Evolutionary conservation across 306 rosid species (phyloP), one percentile per base, ranked within the genome.

Genomic region (Nissolia schottii): DNA sequence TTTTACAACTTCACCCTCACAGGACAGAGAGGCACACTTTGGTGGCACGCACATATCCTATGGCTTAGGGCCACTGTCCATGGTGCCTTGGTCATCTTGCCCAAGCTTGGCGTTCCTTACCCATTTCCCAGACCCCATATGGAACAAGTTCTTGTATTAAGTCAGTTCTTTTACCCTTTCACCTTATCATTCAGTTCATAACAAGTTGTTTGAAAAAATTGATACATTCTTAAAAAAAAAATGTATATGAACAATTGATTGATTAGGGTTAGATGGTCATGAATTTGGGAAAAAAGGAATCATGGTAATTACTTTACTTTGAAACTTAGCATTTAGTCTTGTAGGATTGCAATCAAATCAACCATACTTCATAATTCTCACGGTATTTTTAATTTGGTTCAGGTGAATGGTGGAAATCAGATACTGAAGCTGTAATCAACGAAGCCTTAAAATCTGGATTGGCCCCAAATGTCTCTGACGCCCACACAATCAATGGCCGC

Each of bases 351-450:
- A 28, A 48, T 25, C 23, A 12, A 6, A 8, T 29, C 18, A 28
- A 48, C 19, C 23, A 12, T 11, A 8, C 37, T 48, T 14, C 69
- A 63, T 64, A 38, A 60, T 20, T 20, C 38, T 62, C 19, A 67
- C 1, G 20, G 14, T 8, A 1, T 31, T 73, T 79, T 45, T 8
- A 73, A 78, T 34, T 78, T 84, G 81, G 24, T 53, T 80, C 40
- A 92, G 98, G 88, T 79, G 98, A 92, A 85, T 92, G 98, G 98
- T 92, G 98, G 98, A 90, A 92, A 77, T 88, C 96, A 59, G 95
- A 92, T 77, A 87, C 89, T 8, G 98, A 92, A 31, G 86, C 87
- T 28, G 82, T 92, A 3, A 82, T 92, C 25, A 88, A 85, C 46
- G 89, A 92, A 80, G 98, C 98, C 58, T 45, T 86, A 35, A 90